phyloP scores from a whole-genome alignment of 768 basidiomycete genomes.

The Podaxis sp. region DNA sequence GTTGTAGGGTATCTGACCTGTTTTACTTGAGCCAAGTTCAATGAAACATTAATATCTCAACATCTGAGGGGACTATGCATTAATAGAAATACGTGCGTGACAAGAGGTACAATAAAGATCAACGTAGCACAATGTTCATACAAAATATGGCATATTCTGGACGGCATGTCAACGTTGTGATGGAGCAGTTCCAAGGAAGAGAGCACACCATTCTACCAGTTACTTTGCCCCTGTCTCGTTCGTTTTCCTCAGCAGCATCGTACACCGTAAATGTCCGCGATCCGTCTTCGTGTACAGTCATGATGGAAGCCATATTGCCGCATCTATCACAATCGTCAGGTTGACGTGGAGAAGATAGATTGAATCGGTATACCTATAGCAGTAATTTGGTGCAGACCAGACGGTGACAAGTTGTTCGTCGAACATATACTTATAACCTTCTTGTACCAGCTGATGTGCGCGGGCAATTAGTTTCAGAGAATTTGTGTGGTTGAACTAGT shows the following conservation, averaged over 20 bases:
- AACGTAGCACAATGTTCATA: conserved; percentile 13
- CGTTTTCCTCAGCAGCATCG: conserved; percentile 86
- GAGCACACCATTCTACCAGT: conserved; percentile 63
- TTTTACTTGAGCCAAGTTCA: too few relatives aligned
- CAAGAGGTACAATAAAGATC: background rate
- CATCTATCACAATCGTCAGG: conserved; percentile 13
- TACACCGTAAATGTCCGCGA: conserved; percentile 75
- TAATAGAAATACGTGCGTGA: background rate
- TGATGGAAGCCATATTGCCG: conserved; percentile 84
- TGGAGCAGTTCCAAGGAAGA: background rate
- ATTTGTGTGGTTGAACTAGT: conserved; percentile 90
- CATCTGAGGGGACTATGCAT: background rate
- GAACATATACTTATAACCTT: conserved; percentile 97
- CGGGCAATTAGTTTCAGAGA: conserved; percentile 83
- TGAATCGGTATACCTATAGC: conserved; percentile 48
- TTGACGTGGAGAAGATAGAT: background rate
- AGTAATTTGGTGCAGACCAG: conserved; percentile 91
- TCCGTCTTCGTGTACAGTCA: conserved; percentile 74
- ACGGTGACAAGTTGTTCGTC: conserved; percentile 89
- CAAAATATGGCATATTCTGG: conserved; percentile 44
- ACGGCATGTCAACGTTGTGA: background rate
- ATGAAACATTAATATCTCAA: background rate
- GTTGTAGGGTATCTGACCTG: too few relatives aligned
- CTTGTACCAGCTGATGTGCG: conserved; percentile 95
- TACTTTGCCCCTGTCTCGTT: conserved; percentile 69